Evolutionary conservation across 208 protist genomes (phyloP), one percentile per base, ranked within the genome.

Genomic region (Balamuthia mandrillaris): DNA sequence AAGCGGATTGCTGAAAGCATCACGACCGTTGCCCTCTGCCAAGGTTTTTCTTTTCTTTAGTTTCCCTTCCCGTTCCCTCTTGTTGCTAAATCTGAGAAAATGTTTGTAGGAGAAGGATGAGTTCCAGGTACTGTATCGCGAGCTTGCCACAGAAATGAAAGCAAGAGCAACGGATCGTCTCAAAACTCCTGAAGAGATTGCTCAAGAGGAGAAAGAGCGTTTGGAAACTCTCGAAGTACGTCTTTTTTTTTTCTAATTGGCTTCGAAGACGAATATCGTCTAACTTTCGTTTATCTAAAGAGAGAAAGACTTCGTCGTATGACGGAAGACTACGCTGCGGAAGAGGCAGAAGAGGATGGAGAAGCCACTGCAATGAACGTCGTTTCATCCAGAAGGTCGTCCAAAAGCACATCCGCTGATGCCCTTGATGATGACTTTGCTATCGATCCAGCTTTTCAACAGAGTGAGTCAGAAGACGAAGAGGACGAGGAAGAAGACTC

Each of bases 171-270:
- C 75, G 31, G 75, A 82, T 16, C 18, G 51, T 6, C 45, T 60
- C 45, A 82, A 82, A 54, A 60, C 44, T 21, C 75, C 58, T 54
- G 74, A 82, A 31, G 74, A 82, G 51, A 65, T 65, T n/a, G 74
- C 74, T 44, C 47, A 61, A 35, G 78, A 84, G 78, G 41, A 84
- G 44, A 70, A 72, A 60, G 58, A 66, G 24, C 54, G 52, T 0
- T 60, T 66, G 6, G 58, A 84, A 45, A 35, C 24, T 2, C 52
- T 84, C 58, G 78, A 84, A 39, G 75, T 79, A 35, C 41, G 21
- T 29, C 5, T 7, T 45, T 39, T 16, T 39, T 7, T 45, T 35
- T 39, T 1, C 4, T 37, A 29, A 65, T 1, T 39, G 24, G 33
- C 21, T 27, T 21, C 16, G 3, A n/a, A n/a, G n/a, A 18, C 31